Base-by-base conservation (phyloP, 495 filamentous ascomycete genomes). In the Xylaria curta region DNA sequence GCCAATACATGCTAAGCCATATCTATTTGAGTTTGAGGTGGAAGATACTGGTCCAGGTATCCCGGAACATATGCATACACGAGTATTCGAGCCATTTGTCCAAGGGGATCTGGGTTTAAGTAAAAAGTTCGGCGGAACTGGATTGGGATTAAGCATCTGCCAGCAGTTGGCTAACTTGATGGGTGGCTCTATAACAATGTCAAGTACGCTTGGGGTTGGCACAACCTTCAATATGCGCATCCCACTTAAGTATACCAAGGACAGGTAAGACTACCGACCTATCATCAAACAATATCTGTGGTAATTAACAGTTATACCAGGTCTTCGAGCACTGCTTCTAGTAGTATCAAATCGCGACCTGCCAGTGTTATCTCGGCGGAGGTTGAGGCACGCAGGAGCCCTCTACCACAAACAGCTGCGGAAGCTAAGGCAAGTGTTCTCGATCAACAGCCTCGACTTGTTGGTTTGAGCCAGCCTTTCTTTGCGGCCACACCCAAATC, bases 11-110 rank as follows among this genome's bases (percentile, higher is more conserved):
- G 90, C 88, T 46, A 88, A 83, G 79, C 85, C 83, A 26, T 85
- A 91, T 56, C 73, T 88, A 15, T 97, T 97, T 75, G 91, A 95
- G 76, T 97, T 97, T 69, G 91, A 95, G 78, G 93, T 98, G 3
- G 85, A 93, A 78, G 95, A 98, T 75, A 95, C 91, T 10, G 95
- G 95, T 0, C 95, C 94, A 4, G 95, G 95, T n/a, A 97, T 98
- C 70, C 91, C 94, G 0, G 87, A 88, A 31, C 81, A 89, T 61
- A 87, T 95, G 68, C 93, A 93, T 71, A 82, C 92, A 69, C 88
- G 89, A 72, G 92, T 98, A 33, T 98, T 98, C 81, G 94, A 98
- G 77, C 95, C 94, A 0, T 98, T 98, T 75, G 91, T 97, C 10
- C 95, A 98, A 80, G 95, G 93, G 1, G 94, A 98, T 78, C 82